A percentile compares a stretch with the other conserved stretches of the same genome.
phyloP scores from a whole-genome alignment of 192 early-diverging fungal species.

The Coemansia sp. region DNA sequence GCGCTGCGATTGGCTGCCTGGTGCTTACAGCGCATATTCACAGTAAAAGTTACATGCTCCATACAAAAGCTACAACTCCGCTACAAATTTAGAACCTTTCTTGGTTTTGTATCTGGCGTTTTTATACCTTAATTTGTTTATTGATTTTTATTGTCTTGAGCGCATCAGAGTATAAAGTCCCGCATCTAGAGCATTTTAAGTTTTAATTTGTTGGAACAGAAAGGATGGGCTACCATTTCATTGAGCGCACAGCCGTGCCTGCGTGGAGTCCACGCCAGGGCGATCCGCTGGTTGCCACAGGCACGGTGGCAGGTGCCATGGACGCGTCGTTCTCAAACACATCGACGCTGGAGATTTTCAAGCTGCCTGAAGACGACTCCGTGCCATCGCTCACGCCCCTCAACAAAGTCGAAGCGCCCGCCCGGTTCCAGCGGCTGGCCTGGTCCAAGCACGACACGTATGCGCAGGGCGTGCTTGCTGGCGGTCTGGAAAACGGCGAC shows the following conservation, averaged over 20 bases:
- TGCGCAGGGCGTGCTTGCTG: conserved; percentile 74
- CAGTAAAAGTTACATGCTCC: no score
- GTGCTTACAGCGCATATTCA: no score
- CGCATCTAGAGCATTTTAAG: neutral
- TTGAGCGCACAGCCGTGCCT: conserved; percentile 77
- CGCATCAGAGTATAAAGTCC: neutral
- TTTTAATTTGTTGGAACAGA: neutral
- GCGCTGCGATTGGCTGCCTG: no score
- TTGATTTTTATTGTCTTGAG: neutral
- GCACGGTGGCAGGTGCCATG: conserved; percentile 93
- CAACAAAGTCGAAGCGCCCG: conserved; percentile 33
- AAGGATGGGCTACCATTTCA: conserved; percentile 46
- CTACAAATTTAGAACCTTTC: no score
- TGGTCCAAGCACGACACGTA: conserved; percentile 56
- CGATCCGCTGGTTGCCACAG: conserved; percentile 71
- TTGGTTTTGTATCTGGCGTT: no score
- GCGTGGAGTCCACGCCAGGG: conserved; percentile 83
- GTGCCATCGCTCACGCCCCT: conserved; percentile 7
- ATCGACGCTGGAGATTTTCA: conserved; percentile 86
- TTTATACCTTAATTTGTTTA: no score
- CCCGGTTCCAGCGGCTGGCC: conserved; percentile 82
- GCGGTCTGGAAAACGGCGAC: conserved; percentile 94
- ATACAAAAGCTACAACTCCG: no score
- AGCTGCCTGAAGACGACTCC: conserved; percentile 53
- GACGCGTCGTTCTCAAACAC: conserved; percentile 92